Evolutionary conservation across 306 rosid species (phyloP).

Genomic region (Lotus japonicus): DNA sequence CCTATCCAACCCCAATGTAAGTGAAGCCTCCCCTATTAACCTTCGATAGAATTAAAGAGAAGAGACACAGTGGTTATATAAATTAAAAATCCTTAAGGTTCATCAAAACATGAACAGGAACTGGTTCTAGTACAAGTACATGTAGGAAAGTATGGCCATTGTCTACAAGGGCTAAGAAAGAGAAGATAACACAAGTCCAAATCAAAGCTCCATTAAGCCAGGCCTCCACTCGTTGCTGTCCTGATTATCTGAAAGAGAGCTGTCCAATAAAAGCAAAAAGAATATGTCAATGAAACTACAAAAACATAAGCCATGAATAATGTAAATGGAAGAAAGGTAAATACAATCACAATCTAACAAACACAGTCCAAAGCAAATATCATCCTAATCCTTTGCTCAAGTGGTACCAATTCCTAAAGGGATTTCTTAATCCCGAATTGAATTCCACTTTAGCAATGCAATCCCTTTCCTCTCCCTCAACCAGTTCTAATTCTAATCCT

Average conservation of each 20-base stretch:
- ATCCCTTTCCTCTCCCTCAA: neutral
- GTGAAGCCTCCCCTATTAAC: no score
- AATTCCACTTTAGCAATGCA: neutral
- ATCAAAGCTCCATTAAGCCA: conserved; percentile 48
- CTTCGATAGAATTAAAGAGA: neutral
- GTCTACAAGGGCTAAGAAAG: conserved; percentile 34
- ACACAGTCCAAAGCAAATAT: neutral
- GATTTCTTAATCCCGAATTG: no score
- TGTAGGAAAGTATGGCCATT: conserved; percentile 27
- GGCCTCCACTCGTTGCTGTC: conserved; percentile 91
- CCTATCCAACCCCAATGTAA: neutral
- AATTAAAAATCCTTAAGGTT: conserved; percentile 23
- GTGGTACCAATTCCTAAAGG: neutral
- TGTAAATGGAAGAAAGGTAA: neutral
- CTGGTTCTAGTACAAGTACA: conserved; percentile 31
- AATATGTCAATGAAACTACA: conserved; percentile 8
- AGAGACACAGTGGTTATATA: neutral
- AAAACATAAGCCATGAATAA: neutral
- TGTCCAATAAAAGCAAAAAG: conserved; percentile 24
- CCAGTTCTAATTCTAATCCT: neutral
- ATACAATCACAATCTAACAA: neutral
- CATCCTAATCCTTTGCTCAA: conserved; percentile 3
- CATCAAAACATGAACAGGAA: conserved; percentile 39
- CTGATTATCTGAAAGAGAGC: conserved; percentile 97
- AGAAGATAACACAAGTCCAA: conserved; percentile 18